These are phyloP conservation scores for Benincasa hispida DNA, from an alignment of 306 rosid species.

Conservation along the genomic window DNA sequence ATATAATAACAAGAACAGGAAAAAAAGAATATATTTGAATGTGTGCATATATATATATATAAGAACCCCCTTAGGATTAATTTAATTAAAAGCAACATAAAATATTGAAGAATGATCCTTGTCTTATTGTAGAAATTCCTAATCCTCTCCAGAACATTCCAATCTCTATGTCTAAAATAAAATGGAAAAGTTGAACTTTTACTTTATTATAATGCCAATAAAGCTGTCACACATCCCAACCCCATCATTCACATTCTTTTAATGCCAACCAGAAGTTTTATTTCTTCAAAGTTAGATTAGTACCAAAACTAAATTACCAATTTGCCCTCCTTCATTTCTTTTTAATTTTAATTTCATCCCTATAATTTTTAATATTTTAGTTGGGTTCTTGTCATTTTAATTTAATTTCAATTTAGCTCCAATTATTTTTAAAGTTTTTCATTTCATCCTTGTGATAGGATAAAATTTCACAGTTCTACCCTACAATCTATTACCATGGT, in stretches of 20 bases:
- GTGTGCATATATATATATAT: not conserved
- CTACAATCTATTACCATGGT: too few relatives aligned
- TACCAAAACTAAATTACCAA: too few relatives aligned
- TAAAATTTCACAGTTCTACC: too few relatives aligned
- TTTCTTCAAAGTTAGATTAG: too few relatives aligned
- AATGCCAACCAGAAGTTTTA: not conserved
- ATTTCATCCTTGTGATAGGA: too few relatives aligned
- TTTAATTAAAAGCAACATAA: not conserved
- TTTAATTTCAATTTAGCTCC: too few relatives aligned
- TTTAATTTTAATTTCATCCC: too few relatives aligned
- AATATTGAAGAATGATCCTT: not conserved
- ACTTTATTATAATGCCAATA: not conserved
- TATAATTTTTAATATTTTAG: too few relatives aligned
- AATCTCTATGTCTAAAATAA: not conserved
- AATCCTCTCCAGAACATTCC: not conserved
- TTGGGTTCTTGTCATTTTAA: too few relatives aligned
- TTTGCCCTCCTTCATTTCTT: too few relatives aligned
- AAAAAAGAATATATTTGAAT: not conserved
- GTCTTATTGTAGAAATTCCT: not conserved
- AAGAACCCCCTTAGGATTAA: not conserved
- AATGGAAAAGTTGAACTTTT: not conserved
- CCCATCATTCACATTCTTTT: not conserved
- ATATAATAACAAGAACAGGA: not conserved
- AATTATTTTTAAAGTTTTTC: too few relatives aligned
- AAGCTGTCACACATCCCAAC: constrained; percentile 6